Percentiles rank a stretch among this genome's conserved stretches.
Evolutionary conservation across 257 asterid species (phyloP).

Genomic region (Solanum paucissectum): DNA sequence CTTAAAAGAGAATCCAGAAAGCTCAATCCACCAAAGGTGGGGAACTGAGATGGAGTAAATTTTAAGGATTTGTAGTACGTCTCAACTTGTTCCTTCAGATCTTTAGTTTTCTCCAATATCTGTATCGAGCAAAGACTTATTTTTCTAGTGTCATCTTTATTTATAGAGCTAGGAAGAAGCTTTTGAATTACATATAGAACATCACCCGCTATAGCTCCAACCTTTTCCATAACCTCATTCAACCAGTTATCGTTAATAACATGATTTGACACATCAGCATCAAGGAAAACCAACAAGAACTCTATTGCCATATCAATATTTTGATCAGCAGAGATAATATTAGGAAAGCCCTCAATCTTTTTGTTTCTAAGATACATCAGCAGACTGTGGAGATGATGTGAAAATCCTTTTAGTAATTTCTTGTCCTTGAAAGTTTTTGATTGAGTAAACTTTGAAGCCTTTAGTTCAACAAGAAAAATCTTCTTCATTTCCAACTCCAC

Average conservation of each 20-base stretch:
- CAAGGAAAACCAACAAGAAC: background rate
- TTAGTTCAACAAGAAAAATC: background rate
- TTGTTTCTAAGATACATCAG: background rate
- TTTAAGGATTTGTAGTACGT: background rate
- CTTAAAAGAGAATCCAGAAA: no score
- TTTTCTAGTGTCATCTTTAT: background rate
- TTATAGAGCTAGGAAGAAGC: background rate
- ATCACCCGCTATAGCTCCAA: background rate
- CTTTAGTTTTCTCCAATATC: background rate
- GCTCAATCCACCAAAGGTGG: background rate
- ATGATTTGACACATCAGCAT: background rate
- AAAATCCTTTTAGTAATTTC: background rate
- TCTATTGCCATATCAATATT: background rate
- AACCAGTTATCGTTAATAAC: background rate
- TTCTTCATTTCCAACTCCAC: background rate
- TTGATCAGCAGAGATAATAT: background rate
- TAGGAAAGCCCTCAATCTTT: no score
- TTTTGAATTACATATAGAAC: background rate
- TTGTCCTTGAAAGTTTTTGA: background rate
- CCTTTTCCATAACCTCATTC: background rate
- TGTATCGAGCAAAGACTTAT: background rate
- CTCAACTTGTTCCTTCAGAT: background rate
- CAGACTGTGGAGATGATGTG: background rate
- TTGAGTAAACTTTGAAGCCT: background rate
- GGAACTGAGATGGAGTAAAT: background rate